Evolutionary conservation across 1,139 yeast genomes (phyloP), one percentile per base, ranked within the genome.

Genomic region (Kodamaea sp.): DNA sequence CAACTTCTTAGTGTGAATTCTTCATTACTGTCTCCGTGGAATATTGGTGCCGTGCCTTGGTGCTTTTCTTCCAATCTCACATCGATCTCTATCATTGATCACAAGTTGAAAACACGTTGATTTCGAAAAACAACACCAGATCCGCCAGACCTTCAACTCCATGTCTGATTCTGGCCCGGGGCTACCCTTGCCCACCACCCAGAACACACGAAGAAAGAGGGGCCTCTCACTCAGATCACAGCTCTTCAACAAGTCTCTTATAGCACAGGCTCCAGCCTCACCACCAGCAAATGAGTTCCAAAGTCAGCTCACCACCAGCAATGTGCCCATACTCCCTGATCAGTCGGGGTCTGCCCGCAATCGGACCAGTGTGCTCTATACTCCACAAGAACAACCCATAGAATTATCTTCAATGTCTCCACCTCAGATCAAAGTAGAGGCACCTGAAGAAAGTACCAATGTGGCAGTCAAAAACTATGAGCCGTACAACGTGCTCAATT

Each of bases 221-320:
- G 90, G 94, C 0, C 78, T 82, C 41, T 83, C 92, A 3, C 61
- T 86, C 35, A 70, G 95, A 46, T 74, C 89, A 0, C 94, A 84
- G 59, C 67, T 85, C 43, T 78, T 85, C 61, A 80, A 76, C 55
- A 80, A 76, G 43, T 58, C 66, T 7, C 45, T 66, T n/a, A 46
- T 36, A 51, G 30, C 34, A 11, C 36, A 32, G 13, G 35, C 23
- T 19, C 22, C 30, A 8, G 31, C 26, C 14, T 20, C 18, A 20
- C 22, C 12, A 28, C 2, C 29, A 19, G 7, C 30, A 15, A n/a
- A 22, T 14, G 21, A n/a, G n/a, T n/a, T n/a, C n/a, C n/a, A n/a
- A n/a, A n/a, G n/a, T n/a, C n/a, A n/a, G n/a, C n/a, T n/a, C n/a
- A n/a, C n/a, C n/a, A n/a, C n/a, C n/a, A n/a, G n/a, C n/a, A n/a